Base-by-base conservation (phyloP, 495 filamentous ascomycete species). In the Geoglossum glabrum region DNA sequence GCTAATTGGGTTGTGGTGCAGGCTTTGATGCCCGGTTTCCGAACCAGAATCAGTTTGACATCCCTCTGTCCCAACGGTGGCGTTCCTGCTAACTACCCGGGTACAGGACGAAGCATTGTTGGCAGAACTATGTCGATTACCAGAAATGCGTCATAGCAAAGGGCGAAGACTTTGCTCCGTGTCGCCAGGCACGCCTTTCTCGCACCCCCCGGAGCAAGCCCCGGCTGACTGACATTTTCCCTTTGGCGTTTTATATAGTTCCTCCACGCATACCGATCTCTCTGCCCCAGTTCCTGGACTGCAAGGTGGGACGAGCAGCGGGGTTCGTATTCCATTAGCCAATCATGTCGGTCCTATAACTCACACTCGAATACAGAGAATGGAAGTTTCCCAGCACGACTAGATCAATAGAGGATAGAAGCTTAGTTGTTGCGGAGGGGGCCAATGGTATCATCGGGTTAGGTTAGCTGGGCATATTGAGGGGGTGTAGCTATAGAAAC, bases 111-210 rank as follows among this genome's bases (percentile, higher is more conserved):
- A 84, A 85, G 75, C 81, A 85, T 72, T 96, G 87, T 85, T 95
- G 90, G 90, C 90, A 95, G 68, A 92, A 98, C 79, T 99, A 99
- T 74, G 93, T 99, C 77, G 93, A 99, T 74, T 97, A 99, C 79
- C 83, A 99, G 82, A 99, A 97, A 79, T 99, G 93, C 76, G 84
- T 94, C 71, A 74, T 85, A 69, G 90, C 90, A 71, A 97, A 97
- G 80, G 93, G 93, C 71, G 93, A 99, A 75, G 93, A 97, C 69
- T 99, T 97, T 72, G 80, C 85, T 61, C 93, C 93, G 54, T 99
- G 93, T 84, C 84, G 82, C 68, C 93, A 98, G 79, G 90, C 94
- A 82, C 55, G 64, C 50, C 30, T 10, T 21, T n/a, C n/a, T n/a
- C n/a, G n/a, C n/a, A n/a, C n/a, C n/a, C n/a, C n/a, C n/a, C n/a